Conservation (phyloP, 257 asterid species). For the Agastache rugosa region DNA sequence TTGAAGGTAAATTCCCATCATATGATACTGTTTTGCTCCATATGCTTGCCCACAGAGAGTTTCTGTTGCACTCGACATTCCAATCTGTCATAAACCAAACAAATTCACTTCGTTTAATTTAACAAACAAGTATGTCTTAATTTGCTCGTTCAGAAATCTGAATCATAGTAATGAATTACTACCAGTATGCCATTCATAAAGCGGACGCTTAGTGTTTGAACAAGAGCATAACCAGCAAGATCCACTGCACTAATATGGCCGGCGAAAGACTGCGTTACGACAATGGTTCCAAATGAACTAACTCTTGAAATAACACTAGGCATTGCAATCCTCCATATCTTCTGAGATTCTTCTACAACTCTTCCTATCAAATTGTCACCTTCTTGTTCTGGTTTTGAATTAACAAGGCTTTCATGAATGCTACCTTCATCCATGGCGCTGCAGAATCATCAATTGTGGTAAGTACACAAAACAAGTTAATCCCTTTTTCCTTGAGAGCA, state of each 20-base stretch:
- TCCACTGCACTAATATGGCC: conserved; percentile 62
- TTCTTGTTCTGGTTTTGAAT: background rate
- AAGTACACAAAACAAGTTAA: too few species aligned
- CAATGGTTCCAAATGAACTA: conserved; percentile 58
- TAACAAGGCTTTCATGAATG: conserved; percentile 11
- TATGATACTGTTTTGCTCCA: conserved; percentile 77
- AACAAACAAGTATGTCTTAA: too few species aligned
- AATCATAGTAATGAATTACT: too few species aligned
- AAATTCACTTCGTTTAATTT: too few species aligned
- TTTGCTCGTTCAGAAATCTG: too few species aligned
- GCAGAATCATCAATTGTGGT: too few species aligned
- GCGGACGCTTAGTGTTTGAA: conserved; percentile 61
- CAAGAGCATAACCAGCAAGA: conserved; percentile 72
- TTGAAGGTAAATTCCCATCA: conserved; percentile 82
- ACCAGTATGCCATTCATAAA: conserved; percentile 69
- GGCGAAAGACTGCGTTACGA: conserved; percentile 63
- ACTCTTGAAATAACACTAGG: conserved; percentile 64
- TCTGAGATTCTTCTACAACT: conserved; percentile 55
- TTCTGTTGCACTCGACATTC: conserved; percentile 91
- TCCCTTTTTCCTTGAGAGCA: too few species aligned
- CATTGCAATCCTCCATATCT: conserved; percentile 68
- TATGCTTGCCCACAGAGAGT: conserved; percentile 82
- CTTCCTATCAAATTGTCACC: conserved; percentile 38
- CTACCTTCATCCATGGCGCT: conserved; percentile 17
- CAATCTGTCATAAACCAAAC: conserved; percentile 48